Base-by-base conservation (phyloP, 495 filamentous ascomycete species). In the Penicillium flavigenum region DNA sequence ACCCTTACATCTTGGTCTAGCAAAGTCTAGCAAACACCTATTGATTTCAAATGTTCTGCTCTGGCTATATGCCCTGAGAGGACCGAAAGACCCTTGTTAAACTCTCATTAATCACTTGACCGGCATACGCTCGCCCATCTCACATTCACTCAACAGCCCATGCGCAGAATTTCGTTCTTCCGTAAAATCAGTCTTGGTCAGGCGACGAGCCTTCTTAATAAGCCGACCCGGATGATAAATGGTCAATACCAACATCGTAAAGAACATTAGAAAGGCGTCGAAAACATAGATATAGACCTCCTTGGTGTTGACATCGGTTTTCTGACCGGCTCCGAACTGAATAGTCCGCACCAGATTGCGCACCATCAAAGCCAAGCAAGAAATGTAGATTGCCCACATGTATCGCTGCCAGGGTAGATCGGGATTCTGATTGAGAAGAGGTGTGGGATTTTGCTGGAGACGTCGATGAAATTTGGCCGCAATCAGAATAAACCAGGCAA, bases 261-360 rank as follows among this genome's bases (percentile, higher is more conserved):
- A 14, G 16, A 62, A 62, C 72, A 76, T 72, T 43, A 72, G 49
- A 32, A 57, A 61, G 29, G 63, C 73, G 66, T 76, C 73, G 58
- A 75, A 75, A 0, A 76, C 63, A 61, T 76, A 76, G 24, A 76
- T 71, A 64, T 68, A 73, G 12, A 41, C 72, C 67, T 76, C 73
- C 43, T 66, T 54, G 8, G 47, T 65, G 22, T 64, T 66, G 17
- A 76, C 38, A 26, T 56, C 56, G n/a, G 66, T 47, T 29, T 45
- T 60, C 48, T 47, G 29, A 14, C 22, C 27, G 4, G 63, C 60
- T n/a, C 62, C 66, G 50, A 75, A 79, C 62, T 81, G 73, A 22
- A 80, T 65, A 31, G 71, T 70, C 19, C 78, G 53, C 14, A 78
- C 71, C 19, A 80, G 52, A 53, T 71, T 76, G 11, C 78, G 61